phyloP scores from a whole-genome alignment of 306 rosid species.

The Rosa persica region DNA sequence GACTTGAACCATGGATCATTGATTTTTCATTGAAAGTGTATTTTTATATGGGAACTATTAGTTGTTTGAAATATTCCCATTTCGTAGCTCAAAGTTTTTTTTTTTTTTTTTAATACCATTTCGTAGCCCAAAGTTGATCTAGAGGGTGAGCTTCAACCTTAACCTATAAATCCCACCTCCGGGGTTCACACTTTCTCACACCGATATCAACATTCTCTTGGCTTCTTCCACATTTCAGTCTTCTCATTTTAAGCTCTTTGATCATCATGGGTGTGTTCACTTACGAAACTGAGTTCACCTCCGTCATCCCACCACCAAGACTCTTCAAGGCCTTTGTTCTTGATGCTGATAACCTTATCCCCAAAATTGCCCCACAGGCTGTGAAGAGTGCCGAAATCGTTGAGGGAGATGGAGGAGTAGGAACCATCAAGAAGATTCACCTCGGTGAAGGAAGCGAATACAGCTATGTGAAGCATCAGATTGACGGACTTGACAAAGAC shows the following conservation, averaged over 20 bases:
- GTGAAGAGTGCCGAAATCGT: conserved; percentile 21
- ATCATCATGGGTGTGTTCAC: conserved; percentile 8
- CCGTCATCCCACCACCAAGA: conserved; percentile 22
- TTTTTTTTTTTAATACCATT: no score
- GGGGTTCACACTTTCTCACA: neutral
- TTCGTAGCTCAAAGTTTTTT: neutral
- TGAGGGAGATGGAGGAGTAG: conserved; percentile 36
- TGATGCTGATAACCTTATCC: conserved; percentile 34
- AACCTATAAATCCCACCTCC: neutral
- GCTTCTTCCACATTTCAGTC: neutral
- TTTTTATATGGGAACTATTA: no score
- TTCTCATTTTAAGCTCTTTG: neutral
- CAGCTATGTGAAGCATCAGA: conserved; percentile 3
- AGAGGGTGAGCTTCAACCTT: neutral
- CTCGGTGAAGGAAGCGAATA: conserved; percentile 28
- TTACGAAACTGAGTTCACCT: conserved; percentile 12
- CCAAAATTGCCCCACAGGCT: conserved; percentile 33
- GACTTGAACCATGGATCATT: neutral
- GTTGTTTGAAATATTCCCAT: neutral
- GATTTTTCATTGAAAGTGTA: no score
- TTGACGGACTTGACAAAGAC: conserved; percentile 31
- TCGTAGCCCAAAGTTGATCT: neutral
- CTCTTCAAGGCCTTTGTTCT: conserved; percentile 37
- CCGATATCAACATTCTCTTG: neutral
- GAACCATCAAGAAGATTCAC: conserved; percentile 39